phyloP scores from a whole-genome alignment of 768 basidiomycete species.

The Mycena capillaripes region DNA sequence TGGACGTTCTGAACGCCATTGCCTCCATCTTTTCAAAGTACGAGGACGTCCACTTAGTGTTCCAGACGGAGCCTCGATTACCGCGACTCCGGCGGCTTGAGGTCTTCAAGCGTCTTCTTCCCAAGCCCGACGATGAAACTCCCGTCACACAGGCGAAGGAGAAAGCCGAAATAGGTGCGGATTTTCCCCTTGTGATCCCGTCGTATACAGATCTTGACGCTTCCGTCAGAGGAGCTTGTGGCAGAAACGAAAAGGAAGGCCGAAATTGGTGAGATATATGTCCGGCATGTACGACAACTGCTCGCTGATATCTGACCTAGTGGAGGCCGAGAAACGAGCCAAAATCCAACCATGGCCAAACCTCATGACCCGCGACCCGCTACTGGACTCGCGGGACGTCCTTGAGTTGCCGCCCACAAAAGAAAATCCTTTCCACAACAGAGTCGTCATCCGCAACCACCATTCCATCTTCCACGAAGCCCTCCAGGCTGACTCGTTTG shows the following conservation, averaged over 20 bases:
- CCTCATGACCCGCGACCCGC: conserved; percentile 72
- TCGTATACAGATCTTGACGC: no score
- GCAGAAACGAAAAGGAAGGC: neutral
- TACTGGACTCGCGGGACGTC: conserved; percentile 73
- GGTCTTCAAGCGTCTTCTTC: conserved; percentile 33
- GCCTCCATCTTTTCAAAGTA: conserved; percentile 35
- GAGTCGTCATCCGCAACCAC: conserved; percentile 79
- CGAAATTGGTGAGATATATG: conserved; percentile 18
- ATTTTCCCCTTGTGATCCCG: no score
- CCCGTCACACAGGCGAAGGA: neutral
- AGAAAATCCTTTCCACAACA: conserved; percentile 69
- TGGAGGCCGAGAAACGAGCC: conserved; percentile 26
- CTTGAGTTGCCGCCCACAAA: conserved; percentile 66
- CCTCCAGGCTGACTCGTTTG: conserved; percentile 47
- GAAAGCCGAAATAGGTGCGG: conserved; percentile 10
- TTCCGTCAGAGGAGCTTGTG: neutral
- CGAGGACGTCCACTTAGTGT: conserved; percentile 31
- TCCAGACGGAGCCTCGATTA: conserved; percentile 26
- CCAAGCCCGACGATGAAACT: conserved; percentile 22
- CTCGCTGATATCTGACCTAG: conserved; percentile 10
- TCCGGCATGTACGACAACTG: neutral
- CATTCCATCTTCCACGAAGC: conserved; percentile 72
- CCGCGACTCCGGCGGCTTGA: conserved; percentile 32
- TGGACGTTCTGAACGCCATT: conserved; percentile 28
- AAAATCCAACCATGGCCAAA: conserved; percentile 41